Conservation (phyloP, 2,329 filamentous ascomycete species). For the Bimuria novae-zelandiae region DNA sequence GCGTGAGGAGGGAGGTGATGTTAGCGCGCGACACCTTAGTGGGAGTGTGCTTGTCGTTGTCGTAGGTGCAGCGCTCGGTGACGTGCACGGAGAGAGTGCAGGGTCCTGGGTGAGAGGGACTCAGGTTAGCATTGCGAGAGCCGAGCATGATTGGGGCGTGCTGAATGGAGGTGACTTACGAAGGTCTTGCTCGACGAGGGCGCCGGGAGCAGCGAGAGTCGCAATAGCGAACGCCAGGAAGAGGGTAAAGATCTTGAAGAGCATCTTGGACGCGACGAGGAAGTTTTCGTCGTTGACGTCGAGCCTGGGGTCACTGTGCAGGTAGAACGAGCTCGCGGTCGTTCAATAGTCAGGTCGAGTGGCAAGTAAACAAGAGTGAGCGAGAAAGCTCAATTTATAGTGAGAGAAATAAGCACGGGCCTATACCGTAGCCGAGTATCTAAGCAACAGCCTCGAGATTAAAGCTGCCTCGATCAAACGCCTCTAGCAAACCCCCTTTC, state of each 20-base stretch:
- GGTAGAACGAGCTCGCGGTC: not conserved
- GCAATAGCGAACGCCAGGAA: not conserved
- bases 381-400: not conserved
- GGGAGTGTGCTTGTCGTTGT: not conserved
- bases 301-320: not conserved
- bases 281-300: not conserved
- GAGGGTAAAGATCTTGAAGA: not conserved
- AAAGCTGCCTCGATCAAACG: no score
- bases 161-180: not conserved
- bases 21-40: not conserved
- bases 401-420: not conserved
- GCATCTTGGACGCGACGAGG: not conserved
- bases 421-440: no score
- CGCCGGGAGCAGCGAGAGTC: not conserved
- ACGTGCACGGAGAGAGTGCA: not conserved
- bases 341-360: not conserved
- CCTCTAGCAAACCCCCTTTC: not conserved
- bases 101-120: not conserved
- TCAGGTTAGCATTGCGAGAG: not conserved
- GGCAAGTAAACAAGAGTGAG: not conserved
- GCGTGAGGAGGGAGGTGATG: not conserved
- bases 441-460: no score
- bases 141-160: no score
- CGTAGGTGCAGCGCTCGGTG: not conserved
- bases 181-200: not conserved